Conservation (phyloP, 306 rosid genomes). For the Benincasa hispida region DNA sequence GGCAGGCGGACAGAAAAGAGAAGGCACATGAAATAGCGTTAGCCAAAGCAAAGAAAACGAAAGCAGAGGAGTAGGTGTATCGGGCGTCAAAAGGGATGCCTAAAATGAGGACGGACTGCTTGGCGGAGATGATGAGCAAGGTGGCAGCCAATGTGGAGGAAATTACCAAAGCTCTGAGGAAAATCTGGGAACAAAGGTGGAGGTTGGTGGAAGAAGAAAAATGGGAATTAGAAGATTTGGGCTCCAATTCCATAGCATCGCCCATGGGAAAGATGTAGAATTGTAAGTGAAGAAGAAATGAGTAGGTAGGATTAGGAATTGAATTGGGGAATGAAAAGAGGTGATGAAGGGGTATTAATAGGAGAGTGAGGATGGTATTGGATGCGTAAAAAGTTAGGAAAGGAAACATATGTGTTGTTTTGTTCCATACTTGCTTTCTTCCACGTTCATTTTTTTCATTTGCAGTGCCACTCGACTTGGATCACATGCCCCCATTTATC, state of each 20-base stretch:
- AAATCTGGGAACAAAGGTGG: slow-evolving; percentile 21
- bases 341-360: neutral
- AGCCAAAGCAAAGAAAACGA: slow-evolving; percentile 29
- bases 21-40: slow-evolving; percentile 33
- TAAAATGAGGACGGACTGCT: slow-evolving; percentile 12
- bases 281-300: too few relatives aligned
- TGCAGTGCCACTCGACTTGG: neutral
- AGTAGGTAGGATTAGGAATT: neutral
- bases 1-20: slow-evolving; percentile 15
- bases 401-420: too few relatives aligned
- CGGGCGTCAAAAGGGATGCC: slow-evolving; percentile 31
- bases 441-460: neutral
- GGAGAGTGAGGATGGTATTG: neutral
- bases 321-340: neutral
- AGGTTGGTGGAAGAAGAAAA: neutral
- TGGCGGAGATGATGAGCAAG: slow-evolving; percentile 27
- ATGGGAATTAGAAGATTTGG: neutral
- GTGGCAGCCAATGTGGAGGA: slow-evolving; percentile 25
- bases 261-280: too few relatives aligned
- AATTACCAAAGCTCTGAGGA: slow-evolving; percentile 17
- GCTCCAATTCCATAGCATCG: neutral
- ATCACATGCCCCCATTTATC: neutral
- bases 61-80: slow-evolving; percentile 30
- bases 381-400: neutral
- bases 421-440: too few relatives aligned